Evolutionary conservation across 2,329 filamentous ascomycete genomes (phyloP).

Genomic region (Exserohilum rostratum): DNA sequence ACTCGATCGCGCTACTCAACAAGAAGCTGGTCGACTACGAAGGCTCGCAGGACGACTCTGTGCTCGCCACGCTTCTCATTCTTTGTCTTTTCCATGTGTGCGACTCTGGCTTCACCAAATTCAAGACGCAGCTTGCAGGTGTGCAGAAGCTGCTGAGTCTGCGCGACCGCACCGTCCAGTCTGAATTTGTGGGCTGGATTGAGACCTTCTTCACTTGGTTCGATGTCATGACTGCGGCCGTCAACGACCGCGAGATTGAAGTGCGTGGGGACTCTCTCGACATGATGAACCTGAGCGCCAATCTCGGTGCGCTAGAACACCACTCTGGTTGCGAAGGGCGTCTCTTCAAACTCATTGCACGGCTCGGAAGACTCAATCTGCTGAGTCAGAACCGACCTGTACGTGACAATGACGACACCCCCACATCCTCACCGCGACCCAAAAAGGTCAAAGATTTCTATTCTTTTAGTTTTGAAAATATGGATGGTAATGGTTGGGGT

Average conservation of each 20-base stretch:
- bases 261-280: conserved; percentile 68
- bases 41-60: conserved; percentile 81
- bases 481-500: conserved; percentile 72
- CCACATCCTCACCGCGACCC: conserved; percentile 41
- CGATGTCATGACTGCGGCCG: conserved; percentile 87
- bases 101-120: conserved; percentile 89
- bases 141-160: conserved; percentile 88
- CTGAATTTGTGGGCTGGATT: conserved; percentile 82
- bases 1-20: conserved; percentile 83
- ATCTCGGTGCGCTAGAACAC: conserved; percentile 80
- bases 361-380: conserved; percentile 82
- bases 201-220: conserved; percentile 93
- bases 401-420: conserved; percentile 44
- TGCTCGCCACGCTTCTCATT: conserved; percentile 83
- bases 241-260: conserved; percentile 89
- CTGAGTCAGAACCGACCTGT: conserved; percentile 71
- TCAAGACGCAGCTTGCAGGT: conserved; percentile 90
- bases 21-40: conserved; percentile 78
- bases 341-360: conserved; percentile 84
- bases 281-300: conserved; percentile 67
- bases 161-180: conserved; percentile 66
- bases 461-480: conserved; percentile 61
- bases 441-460: conserved; percentile 56
- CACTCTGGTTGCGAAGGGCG: conserved; percentile 85
- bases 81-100: conserved; percentile 93